Base-by-base conservation (phyloP, 495 filamentous ascomycete species). In the Penicillium verhagenii region DNA sequence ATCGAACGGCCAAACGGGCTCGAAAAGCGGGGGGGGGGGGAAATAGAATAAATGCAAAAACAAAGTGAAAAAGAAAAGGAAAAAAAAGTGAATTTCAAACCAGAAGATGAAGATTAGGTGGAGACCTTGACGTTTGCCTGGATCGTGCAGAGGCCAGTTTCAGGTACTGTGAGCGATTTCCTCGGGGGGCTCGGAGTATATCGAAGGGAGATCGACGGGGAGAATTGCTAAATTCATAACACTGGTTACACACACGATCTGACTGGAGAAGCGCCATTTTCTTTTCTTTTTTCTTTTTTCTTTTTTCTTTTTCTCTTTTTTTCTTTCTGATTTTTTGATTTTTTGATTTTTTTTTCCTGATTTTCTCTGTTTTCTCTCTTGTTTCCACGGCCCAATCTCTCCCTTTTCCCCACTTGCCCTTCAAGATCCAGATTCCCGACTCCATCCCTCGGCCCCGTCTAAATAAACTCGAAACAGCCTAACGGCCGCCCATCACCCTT, bases 381-480 rank as follows among this genome's bases (percentile, higher is more conserved):
- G 60, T 71, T 71, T 60, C 67, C 66, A 66, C 71, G 50, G 48
- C 53, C 60, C 35, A 53, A 58, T 50, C 52, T 35, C 16, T 58
- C 57, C 48, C 54, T 56, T 45, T 53, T 52, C 59, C 21, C 39
- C 59, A 40, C 44, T 40, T 28, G 10, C 21, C 56, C 33, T 37
- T 53, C 56, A 52, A 62, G 57, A 60, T 58, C 63, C 51, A 54
- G 53, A 46, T 61, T 28, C 55, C 50, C 53, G 60, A 52, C 52
- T 57, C 54, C 57, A 51, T 54, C 57, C 58, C 59, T 65, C 54
- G 53, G 50, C 53, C 56, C 60, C 65, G 49, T 68, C 54, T 53
- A 67, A 71, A 72, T 73, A 70, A 76, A 77, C 71, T 69, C 72
- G 72, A 77, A 75, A 77, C 74, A 74, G 54, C 58, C 74, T 72